Conservation (phyloP, 768 basidiomycete species). For the Heimioporus sp. region DNA sequence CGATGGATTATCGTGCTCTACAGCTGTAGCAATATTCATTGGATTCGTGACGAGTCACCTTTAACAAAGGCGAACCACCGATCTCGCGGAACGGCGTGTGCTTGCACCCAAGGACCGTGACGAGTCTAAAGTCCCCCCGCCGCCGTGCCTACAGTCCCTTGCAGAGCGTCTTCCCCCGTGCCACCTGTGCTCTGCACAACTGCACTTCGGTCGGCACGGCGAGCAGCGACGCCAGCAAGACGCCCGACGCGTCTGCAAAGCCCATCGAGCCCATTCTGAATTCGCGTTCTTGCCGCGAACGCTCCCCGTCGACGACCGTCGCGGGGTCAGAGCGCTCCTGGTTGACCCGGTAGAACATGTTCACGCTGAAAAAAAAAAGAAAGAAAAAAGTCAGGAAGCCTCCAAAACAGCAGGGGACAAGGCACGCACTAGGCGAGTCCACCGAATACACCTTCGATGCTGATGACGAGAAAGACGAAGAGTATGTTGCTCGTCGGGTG, state of each 20-base stretch:
- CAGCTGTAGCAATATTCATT: no score
- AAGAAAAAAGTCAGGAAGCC: not conserved
- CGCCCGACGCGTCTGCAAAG: slow-evolving; percentile 79
- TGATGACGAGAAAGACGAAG: slow-evolving; percentile 73
- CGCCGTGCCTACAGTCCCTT: slow-evolving; percentile 44
- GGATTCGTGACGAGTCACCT: no score
- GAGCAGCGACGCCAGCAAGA: slow-evolving; percentile 41
- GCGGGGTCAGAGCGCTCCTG: slow-evolving; percentile 58
- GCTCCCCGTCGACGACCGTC: slow-evolving; percentile 50
- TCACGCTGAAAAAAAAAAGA: slow-evolving; percentile 52
- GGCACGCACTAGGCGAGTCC: slow-evolving; percentile 81
- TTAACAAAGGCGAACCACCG: no score
- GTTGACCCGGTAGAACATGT: slow-evolving; percentile 81
- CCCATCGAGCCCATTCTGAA: slow-evolving; percentile 91
- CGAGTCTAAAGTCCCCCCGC: no score
- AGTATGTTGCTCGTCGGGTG: slow-evolving; percentile 48
- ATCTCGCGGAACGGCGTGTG: no score
- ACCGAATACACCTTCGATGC: slow-evolving; percentile 89
- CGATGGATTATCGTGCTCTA: no score
- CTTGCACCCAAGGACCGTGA: no score
- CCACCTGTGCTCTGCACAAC: slow-evolving; percentile 72
- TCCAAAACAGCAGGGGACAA: not conserved
- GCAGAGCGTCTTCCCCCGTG: slow-evolving; percentile 69
- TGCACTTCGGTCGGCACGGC: slow-evolving; percentile 56
- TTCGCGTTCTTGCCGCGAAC: slow-evolving; percentile 73